Percentiles rank a stretch among this genome's conserved stretches.
Evolutionary conservation across 805 yeast species (phyloP).

Genomic region (Lachancea dasiensis): DNA sequence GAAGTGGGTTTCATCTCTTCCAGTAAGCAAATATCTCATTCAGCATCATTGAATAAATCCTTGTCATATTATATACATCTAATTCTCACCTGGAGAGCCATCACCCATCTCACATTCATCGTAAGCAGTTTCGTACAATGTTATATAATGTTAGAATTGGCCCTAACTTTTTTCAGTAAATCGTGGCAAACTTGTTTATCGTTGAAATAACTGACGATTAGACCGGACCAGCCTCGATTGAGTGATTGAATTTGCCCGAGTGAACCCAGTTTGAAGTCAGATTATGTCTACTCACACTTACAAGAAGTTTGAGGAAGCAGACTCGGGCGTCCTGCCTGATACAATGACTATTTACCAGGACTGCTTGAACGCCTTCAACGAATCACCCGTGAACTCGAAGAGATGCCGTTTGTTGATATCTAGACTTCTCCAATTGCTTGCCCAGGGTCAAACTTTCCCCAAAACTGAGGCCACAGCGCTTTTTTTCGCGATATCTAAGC

Average conservation of each 20-base stretch:
- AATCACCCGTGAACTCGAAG: slow-evolving; percentile 81
- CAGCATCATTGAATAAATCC: too few relatives aligned
- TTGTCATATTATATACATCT: too few relatives aligned
- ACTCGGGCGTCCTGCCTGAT: slow-evolving; percentile 68
- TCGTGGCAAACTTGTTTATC: too few relatives aligned
- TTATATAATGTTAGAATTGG: too few relatives aligned
- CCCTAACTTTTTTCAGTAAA: too few relatives aligned
- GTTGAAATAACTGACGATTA: too few relatives aligned
- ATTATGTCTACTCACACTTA: slow-evolving; percentile 76
- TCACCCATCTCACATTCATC: too few relatives aligned
- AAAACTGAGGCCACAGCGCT: slow-evolving; percentile 84
- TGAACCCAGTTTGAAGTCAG: background rate
- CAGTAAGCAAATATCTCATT: too few relatives aligned
- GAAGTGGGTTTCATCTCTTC: too few relatives aligned
- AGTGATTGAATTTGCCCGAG: background rate
- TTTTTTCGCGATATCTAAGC: slow-evolving; percentile 88
- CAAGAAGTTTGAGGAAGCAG: slow-evolving; percentile 77
- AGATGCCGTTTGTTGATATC: slow-evolving; percentile 81
- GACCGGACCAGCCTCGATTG: too few relatives aligned
- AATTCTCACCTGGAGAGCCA: too few relatives aligned
- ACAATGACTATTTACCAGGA: slow-evolving; percentile 97
- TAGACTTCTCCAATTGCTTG: slow-evolving; percentile 72
- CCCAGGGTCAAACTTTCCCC: slow-evolving; percentile 84
- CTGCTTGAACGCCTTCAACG: slow-evolving; percentile 87
- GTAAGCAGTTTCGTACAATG: too few relatives aligned